phyloP scores from a whole-genome alignment of 208 protist genomes.

The Leishmania lainsoni region DNA sequence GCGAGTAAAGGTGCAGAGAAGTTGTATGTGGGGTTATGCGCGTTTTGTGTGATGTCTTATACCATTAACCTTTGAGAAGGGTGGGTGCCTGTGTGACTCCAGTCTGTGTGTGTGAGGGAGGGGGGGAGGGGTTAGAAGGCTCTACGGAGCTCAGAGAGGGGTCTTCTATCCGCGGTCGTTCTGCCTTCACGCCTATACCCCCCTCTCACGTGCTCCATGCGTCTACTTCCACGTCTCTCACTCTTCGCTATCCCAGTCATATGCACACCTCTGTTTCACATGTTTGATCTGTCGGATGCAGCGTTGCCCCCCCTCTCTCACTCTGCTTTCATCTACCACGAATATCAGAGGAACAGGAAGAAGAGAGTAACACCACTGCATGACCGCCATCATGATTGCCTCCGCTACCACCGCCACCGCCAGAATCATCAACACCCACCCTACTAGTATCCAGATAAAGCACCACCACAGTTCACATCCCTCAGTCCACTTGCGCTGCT shows the following conservation, averaged over 20 bases:
- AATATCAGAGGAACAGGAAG: not conserved
- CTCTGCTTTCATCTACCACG: not conserved
- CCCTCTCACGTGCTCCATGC: not conserved
- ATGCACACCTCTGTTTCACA: not conserved
- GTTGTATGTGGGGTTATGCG: not conserved
- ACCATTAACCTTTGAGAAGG: not conserved
- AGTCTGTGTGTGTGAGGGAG: not conserved
- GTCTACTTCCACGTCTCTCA: not conserved
- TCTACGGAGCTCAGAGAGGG: not conserved
- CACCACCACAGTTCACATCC: not conserved
- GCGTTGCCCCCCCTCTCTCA: not conserved
- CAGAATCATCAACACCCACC: not conserved
- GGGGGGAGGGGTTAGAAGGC: not conserved
- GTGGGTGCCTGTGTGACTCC: not conserved
- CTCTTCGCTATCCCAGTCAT: not conserved
- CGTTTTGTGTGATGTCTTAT: not conserved
- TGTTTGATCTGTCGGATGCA: too few species aligned
- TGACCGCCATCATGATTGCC: not conserved
- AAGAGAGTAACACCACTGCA: not conserved
- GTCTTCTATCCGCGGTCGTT: not conserved
- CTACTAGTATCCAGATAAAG: not conserved
- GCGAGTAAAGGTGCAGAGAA: not conserved
- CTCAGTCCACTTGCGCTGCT: not conserved
- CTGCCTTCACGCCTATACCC: not conserved
- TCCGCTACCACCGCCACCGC: not conserved